A percentile compares a stretch with the other conserved stretches of the same genome.
Evolutionary conservation across 2,329 filamentous ascomycete species (phyloP).

Genomic region (Microcyclospora tardicrescens): DNA sequence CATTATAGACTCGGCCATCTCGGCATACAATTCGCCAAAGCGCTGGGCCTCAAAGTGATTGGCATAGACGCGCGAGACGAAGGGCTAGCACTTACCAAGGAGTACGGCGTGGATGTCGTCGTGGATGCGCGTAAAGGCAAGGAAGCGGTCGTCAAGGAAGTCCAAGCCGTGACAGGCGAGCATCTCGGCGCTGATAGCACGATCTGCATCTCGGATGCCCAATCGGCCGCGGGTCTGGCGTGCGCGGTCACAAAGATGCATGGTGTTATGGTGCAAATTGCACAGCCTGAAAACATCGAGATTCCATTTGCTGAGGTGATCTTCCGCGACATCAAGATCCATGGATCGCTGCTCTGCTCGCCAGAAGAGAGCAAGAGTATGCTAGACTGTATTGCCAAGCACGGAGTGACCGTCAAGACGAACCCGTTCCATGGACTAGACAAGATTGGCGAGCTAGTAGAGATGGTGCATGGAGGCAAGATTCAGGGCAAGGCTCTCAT

Average conservation of each 20-base stretch:
- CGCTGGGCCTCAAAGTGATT: constrained; percentile 38
- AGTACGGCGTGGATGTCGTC: constrained; percentile 39
- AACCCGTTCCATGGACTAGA: constrained; percentile 41
- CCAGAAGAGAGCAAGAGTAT: constrained; percentile 22
- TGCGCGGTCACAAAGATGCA: constrained; percentile 48
- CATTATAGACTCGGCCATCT: constrained; percentile 41
- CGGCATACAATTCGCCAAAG: constrained; percentile 39
- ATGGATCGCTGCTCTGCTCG: constrained; percentile 27
- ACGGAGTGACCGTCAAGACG: constrained; percentile 37
- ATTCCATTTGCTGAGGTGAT: constrained; percentile 37
- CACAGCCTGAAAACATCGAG: constrained; percentile 33
- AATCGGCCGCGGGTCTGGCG: constrained; percentile 35
- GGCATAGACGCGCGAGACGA: constrained; percentile 44
- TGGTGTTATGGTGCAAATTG: constrained; percentile 45
- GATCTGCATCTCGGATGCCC: constrained; percentile 42
- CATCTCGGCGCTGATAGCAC: constrained; percentile 39
- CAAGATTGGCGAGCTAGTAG: constrained; percentile 38
- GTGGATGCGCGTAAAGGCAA: constrained; percentile 40
- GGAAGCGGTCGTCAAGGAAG: constrained; percentile 34
- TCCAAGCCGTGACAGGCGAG: constrained; percentile 36
- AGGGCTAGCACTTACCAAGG: constrained; percentile 35
- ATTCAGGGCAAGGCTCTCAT: constrained; percentile 44
- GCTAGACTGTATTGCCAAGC: constrained; percentile 23
- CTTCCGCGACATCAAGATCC: constrained; percentile 41
- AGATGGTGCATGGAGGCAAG: constrained; percentile 39